Conservation (phyloP, 2,329 filamentous ascomycete genomes). For the Trichoderma sp. region DNA sequence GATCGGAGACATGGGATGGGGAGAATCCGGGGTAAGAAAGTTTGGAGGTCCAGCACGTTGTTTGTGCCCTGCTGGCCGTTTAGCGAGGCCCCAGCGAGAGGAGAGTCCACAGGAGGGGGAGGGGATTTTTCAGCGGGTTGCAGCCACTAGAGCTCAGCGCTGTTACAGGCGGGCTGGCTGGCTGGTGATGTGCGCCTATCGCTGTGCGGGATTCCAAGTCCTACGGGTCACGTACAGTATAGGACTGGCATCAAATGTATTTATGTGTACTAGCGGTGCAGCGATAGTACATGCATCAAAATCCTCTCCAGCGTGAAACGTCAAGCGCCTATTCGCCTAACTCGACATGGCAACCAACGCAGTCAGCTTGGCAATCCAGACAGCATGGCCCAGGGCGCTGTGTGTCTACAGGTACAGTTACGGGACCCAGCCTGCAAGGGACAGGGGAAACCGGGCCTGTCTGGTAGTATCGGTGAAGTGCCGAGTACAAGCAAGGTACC, state of each 20-base stretch:
- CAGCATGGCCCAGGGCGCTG: too few relatives aligned
- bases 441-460: background rate
- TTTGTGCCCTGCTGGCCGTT: background rate
- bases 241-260: too few relatives aligned
- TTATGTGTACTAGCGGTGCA: too few relatives aligned
- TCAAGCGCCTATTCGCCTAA: too few relatives aligned
- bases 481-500: background rate
- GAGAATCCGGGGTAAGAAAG: constrained; percentile 13
- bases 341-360: background rate
- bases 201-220: too few relatives aligned
- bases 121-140: too few relatives aligned
- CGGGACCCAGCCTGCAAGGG: background rate
- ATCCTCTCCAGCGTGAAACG: too few relatives aligned
- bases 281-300: too few relatives aligned
- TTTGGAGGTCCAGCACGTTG: background rate
- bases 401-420: background rate
- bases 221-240: too few relatives aligned
- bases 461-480: background rate
- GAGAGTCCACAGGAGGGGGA: background rate
- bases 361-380: background rate
- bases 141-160: background rate
- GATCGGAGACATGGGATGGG: constrained; percentile 15
- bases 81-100: background rate
- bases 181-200: too few relatives aligned
- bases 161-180: background rate